Percentiles rank a stretch among this genome's conserved stretches.
These are phyloP conservation scores for Seminavis robusta DNA, from an alignment of 108 stramenopile species.

Conservation along the genomic window DNA sequence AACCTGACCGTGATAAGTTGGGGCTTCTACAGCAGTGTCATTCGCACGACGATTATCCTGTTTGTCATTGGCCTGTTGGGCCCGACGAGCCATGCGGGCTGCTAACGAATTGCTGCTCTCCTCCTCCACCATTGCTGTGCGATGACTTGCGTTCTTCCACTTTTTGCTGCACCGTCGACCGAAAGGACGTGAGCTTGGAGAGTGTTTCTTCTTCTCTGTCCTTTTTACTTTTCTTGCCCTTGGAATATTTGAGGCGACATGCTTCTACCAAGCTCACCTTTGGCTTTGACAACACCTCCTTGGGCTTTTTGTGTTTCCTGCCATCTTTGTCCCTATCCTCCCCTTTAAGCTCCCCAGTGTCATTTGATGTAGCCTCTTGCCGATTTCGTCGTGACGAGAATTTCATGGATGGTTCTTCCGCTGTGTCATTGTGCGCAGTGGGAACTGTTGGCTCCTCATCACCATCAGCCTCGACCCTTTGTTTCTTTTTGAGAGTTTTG, in stretches of 20 bases:
- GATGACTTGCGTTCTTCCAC: background rate
- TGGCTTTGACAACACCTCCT: too few relatives aligned
- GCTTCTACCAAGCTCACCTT: slow-evolving; percentile 54
- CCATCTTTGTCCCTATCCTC: background rate
- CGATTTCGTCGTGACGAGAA: too few relatives aligned
- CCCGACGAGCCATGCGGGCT: slow-evolving; percentile 48
- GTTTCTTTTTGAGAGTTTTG: background rate
- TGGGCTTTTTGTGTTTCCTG: background rate
- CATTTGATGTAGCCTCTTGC: too few relatives aligned
- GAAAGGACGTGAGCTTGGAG: slow-evolving; percentile 60
- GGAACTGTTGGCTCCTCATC: background rate
- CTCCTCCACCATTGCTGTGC: too few relatives aligned
- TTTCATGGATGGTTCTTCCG: background rate
- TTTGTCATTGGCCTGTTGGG: slow-evolving; percentile 19
- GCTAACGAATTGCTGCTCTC: slow-evolving; percentile 63
- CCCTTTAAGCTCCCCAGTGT: too few relatives aligned
- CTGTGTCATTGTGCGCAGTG: background rate
- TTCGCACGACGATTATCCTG: too few relatives aligned
- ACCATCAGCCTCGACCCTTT: background rate
- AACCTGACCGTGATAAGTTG: slow-evolving; percentile 49
- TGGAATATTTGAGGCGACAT: slow-evolving; percentile 62
- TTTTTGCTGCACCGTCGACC: slow-evolving; percentile 47
- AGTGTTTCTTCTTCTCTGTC: slow-evolving; percentile 69
- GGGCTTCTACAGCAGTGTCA: too few relatives aligned
- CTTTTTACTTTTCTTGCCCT: slow-evolving; percentile 28